phyloP scores from a whole-genome alignment of 139 green algal genomes.

The Auxenochlorella pyrenoidosa region DNA sequence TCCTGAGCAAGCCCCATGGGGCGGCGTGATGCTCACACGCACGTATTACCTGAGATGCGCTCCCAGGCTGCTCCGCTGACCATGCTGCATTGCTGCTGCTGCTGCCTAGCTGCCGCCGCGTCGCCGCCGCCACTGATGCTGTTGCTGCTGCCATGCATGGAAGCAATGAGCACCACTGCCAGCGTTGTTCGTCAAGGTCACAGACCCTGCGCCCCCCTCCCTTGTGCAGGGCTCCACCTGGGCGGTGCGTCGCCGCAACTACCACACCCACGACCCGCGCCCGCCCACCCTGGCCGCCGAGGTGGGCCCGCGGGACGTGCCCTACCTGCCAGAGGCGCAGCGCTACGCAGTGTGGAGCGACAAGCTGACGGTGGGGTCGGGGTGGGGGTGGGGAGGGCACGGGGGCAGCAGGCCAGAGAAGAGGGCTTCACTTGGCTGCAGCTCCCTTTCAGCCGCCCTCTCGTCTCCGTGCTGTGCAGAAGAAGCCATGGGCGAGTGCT shows the following conservation, averaged over 20 bases:
- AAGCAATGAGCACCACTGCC: too few species aligned
- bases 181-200: too few species aligned
- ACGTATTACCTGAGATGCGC: constrained; percentile 5
- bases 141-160: too few species aligned
- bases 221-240: constrained; percentile 12
- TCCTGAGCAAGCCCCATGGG: background rate
- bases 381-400: background rate
- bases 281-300: constrained; percentile 27
- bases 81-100: background rate
- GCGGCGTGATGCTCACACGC: background rate
- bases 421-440: background rate
- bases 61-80: background rate
- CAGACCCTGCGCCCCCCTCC: too few species aligned
- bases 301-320: constrained; percentile 58
- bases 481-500: too few species aligned
- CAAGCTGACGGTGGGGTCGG: background rate
- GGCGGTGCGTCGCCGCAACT: constrained; percentile 5
- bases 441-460: too few species aligned
- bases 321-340: constrained; percentile 21
- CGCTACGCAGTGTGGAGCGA: constrained; percentile 51
- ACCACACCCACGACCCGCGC: constrained; percentile 6
- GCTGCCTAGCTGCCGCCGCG: too few species aligned
- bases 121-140: too few species aligned
- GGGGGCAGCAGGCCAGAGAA: background rate
- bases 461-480: too few species aligned